A percentile compares a stretch with the other conserved stretches of the same genome.
These are phyloP conservation scores for Irineochytrium annulatum DNA, from an alignment of 192 early-diverging fungal genomes.

Conservation along the genomic window DNA sequence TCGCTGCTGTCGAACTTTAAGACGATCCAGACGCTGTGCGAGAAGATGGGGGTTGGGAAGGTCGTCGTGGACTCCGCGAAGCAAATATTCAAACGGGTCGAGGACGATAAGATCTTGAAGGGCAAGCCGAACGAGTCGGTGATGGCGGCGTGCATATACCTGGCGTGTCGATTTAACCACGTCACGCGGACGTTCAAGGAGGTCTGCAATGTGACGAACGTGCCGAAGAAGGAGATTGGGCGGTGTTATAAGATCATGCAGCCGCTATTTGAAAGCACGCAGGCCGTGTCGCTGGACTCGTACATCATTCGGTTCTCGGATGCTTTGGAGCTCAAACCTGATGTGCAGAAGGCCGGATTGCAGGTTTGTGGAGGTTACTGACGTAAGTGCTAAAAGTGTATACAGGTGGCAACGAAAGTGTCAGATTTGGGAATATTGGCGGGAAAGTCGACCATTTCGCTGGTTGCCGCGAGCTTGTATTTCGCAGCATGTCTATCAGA, in stretches of 20 bases:
- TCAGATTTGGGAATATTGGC: constrained; percentile 80
- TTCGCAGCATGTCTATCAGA: constrained; percentile 70
- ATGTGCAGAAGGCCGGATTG: constrained; percentile 67
- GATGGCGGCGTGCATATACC: constrained; percentile 87
- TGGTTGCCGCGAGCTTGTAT: constrained; percentile 90
- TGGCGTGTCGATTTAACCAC: constrained; percentile 81
- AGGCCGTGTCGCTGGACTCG: constrained; percentile 39
- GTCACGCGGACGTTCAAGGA: constrained; percentile 91
- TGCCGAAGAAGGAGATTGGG: constrained; percentile 93
- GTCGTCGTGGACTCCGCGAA: constrained; percentile 76
- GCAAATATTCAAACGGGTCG: constrained; percentile 80
- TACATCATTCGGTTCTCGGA: constrained; percentile 71
- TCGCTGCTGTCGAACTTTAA: constrained; percentile 64
- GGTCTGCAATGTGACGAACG: constrained; percentile 81
- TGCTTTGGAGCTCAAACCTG: constrained; percentile 62
- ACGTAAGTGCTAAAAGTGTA: background rate
- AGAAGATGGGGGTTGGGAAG: constrained; percentile 72
- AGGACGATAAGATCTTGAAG: constrained; percentile 74
- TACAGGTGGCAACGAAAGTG: constrained; percentile 52
- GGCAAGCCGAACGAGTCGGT: constrained; percentile 80
- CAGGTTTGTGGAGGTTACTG: constrained; percentile 43
- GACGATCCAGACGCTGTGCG: constrained; percentile 74
- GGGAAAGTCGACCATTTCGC: constrained; percentile 86
- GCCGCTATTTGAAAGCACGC: constrained; percentile 15
- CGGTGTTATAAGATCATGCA: constrained; percentile 68